Evolutionary conservation across 139 green algal genomes (phyloP).

Genomic region (Mychonastes homosphaera): DNA sequence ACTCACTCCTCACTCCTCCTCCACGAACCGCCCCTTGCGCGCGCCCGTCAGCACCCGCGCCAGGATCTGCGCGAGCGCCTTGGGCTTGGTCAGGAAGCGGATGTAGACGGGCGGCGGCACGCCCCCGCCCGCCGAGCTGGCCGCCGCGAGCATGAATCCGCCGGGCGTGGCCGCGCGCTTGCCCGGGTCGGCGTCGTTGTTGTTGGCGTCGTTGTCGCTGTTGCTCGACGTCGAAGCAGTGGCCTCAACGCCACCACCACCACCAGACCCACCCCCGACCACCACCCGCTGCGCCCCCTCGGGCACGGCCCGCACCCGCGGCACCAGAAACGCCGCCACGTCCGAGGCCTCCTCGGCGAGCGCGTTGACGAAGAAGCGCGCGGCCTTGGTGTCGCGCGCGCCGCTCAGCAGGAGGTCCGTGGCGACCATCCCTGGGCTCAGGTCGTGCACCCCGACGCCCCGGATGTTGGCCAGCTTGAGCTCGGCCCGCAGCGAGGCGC

Average conservation of each 20-base stretch:
- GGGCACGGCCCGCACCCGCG: conserved; percentile 59
- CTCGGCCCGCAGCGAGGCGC: conserved; percentile 42
- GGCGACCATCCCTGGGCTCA: conserved; percentile 83
- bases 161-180: background rate
- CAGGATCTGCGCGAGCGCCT: conserved; percentile 77
- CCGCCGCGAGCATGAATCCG: background rate
- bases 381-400: conserved; percentile 42
- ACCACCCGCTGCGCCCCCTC: conserved; percentile 1
- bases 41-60: too few species aligned
- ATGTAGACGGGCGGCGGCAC: conserved; percentile 60
- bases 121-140: background rate
- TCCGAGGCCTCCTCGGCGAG: conserved; percentile 48
- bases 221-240: too few species aligned
- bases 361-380: conserved; percentile 95
- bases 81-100: conserved; percentile 65
- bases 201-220: background rate
- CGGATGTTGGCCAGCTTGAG: conserved; percentile 42
- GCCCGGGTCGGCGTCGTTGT: conserved; percentile 26
- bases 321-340: conserved; percentile 71
- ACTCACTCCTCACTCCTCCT: too few species aligned
- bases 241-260: too few species aligned
- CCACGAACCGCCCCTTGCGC: too few species aligned
- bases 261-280: too few species aligned
- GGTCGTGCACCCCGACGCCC: conserved; percentile 78
- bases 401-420: conserved; percentile 90